Conservation (phyloP, 345 rosid genomes). For the Boechera stricta region DNA sequence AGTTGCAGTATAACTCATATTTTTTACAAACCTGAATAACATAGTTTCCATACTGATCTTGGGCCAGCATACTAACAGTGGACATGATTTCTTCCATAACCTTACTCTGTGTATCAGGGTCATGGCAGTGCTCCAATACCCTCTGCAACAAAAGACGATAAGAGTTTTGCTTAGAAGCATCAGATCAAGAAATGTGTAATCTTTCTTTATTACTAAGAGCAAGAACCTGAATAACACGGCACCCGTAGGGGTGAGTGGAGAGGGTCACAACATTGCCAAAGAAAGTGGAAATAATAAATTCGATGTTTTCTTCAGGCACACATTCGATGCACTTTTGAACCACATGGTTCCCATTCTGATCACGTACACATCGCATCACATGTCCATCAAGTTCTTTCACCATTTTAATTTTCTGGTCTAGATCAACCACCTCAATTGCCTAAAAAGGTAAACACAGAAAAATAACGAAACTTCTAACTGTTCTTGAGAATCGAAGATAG, state of each 20-base stretch:
- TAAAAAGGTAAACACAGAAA: slow-evolving; percentile 32
- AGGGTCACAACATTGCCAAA: slow-evolving; percentile 85
- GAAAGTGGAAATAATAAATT: slow-evolving; percentile 79
- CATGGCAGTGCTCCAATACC: slow-evolving; percentile 85
- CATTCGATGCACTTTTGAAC: slow-evolving; percentile 98
- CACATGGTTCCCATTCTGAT: slow-evolving; percentile 98
- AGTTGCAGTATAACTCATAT: background rate
- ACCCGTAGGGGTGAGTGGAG: slow-evolving; percentile 94
- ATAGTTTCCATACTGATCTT: slow-evolving; percentile 97
- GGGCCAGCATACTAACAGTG: slow-evolving; percentile 89
- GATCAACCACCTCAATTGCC: slow-evolving; percentile 93
- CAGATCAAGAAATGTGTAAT: background rate
- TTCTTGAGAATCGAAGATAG: background rate
- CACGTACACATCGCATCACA: slow-evolving; percentile 93
- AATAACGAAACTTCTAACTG: background rate
- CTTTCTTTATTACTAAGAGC: background rate
- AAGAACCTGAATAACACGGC: slow-evolving; percentile 93
- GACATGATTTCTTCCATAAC: slow-evolving; percentile 86
- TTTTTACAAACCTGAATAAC: slow-evolving; percentile 83
- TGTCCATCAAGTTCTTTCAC: slow-evolving; percentile 92
- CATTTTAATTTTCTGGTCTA: slow-evolving; percentile 87
- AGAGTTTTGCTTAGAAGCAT: background rate
- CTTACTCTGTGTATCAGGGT: slow-evolving; percentile 73
- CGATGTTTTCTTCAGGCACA: slow-evolving; percentile 85
- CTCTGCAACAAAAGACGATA: slow-evolving; percentile 55